A percentile compares a stretch with the other conserved stretches of the same genome.
phyloP scores from a whole-genome alignment of 805 yeast genomes.

The Sugiyamaella floridensis region DNA sequence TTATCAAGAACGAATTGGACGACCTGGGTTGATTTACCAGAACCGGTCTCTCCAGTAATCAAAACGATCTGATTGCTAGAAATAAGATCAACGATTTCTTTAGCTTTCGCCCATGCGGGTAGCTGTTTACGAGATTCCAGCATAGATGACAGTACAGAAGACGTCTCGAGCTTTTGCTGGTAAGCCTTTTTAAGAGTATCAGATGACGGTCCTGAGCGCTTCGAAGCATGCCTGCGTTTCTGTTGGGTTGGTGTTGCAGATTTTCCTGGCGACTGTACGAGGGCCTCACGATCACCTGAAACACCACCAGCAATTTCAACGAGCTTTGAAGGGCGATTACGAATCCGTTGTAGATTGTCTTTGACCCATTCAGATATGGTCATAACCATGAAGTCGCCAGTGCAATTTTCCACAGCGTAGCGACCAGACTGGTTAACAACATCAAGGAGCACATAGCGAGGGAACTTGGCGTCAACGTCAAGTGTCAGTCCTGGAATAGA shows the following conservation, averaged over 20 bases:
- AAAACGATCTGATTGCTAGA: conserved; percentile 57
- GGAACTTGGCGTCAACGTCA: conserved; percentile 29
- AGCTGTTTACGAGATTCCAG: conserved; percentile 44
- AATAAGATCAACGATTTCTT: conserved; percentile 50
- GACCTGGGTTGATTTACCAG: conserved; percentile 93
- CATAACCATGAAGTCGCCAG: conserved; percentile 68
- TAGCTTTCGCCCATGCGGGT: conserved; percentile 78
- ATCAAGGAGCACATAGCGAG: conserved; percentile 32
- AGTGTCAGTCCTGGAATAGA: conserved; percentile 64
- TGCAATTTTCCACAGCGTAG: conserved; percentile 29
- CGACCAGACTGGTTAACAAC: conserved; percentile 26
- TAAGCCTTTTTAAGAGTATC: conserved; percentile 33
- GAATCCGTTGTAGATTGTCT: conserved; percentile 48
- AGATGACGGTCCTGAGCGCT: conserved; percentile 24
- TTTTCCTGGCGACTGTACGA: not conserved
- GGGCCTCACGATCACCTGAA: conserved; percentile 21
- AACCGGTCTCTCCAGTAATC: conserved; percentile 95
- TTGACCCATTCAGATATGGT: conserved; percentile 74
- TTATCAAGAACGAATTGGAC: conserved; percentile 83
- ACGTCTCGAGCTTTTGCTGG: conserved; percentile 20
- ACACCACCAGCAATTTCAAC: conserved; percentile 32
- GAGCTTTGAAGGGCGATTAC: conserved; percentile 72
- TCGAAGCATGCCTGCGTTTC: not conserved
- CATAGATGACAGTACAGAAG: conserved; percentile 34
- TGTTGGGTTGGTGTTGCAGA: conserved; percentile 7